Percentiles rank a stretch among this genome's conserved stretches.
Evolutionary conservation across 1,284 basidiomycete species (phyloP).

Genomic region (Macrocybe sp.): DNA sequence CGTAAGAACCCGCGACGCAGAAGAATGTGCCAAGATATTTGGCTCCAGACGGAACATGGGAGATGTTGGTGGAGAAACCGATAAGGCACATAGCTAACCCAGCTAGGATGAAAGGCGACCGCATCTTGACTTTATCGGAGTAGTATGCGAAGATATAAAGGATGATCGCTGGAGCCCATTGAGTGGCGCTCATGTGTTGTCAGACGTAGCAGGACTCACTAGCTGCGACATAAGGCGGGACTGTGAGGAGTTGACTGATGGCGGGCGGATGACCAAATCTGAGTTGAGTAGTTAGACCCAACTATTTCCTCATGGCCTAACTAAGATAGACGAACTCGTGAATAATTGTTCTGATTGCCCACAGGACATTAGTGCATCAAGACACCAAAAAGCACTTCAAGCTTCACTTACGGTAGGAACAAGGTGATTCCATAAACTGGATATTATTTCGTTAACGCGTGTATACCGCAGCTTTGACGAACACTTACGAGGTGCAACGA

Average conservation of each 20-base stretch:
- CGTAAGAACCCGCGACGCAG: constrained; percentile 56
- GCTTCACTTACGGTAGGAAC: constrained; percentile 55
- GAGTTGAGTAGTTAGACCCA: background rate
- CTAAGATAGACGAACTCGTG: constrained; percentile 31
- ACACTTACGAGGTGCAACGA: constrained; percentile 52
- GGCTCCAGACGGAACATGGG: constrained; percentile 38
- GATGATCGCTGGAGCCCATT: constrained; percentile 37
- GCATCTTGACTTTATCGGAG: constrained; percentile 53
- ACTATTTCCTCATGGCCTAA: background rate
- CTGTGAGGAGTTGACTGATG: constrained; percentile 62
- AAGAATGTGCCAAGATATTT: constrained; percentile 71
- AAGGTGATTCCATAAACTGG: constrained; percentile 53
- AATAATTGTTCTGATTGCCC: constrained; percentile 53
- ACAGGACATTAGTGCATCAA: background rate
- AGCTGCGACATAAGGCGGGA: constrained; percentile 63
- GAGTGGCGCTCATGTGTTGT: too few relatives aligned
- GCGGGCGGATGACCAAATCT: constrained; percentile 55
- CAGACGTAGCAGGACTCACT: constrained; percentile 43
- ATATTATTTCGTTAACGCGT: background rate
- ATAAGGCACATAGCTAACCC: constrained; percentile 49
- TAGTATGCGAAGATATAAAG: constrained; percentile 49
- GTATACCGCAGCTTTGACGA: background rate
- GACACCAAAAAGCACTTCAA: background rate
- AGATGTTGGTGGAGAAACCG: constrained; percentile 66
- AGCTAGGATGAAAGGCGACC: constrained; percentile 56